Conservation (phyloP, 2,329 filamentous ascomycete species). For the Bipolaris victoriae region DNA sequence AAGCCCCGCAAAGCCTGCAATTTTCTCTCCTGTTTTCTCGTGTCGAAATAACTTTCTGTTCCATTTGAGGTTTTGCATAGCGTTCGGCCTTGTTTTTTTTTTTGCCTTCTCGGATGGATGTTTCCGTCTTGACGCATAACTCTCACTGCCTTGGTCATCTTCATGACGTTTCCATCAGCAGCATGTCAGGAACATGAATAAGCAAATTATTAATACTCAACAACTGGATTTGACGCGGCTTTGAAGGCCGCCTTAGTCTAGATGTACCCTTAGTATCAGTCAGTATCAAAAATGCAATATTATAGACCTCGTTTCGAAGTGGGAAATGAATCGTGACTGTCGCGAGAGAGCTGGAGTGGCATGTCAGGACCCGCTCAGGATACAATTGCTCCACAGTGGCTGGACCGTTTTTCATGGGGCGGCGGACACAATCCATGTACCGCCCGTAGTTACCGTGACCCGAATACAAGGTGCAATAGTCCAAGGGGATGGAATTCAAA, state of each 20-base stretch:
- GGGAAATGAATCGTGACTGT: not conserved
- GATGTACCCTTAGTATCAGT: slow-evolving; percentile 7
- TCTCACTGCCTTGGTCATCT: not conserved
- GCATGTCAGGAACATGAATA: slow-evolving; percentile 14
- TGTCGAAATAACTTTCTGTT: slow-evolving; percentile 10
- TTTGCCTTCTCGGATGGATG: slow-evolving; percentile 6
- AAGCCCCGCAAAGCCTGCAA: slow-evolving; percentile 1
- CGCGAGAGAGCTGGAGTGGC: not conserved
- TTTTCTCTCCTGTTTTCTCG: slow-evolving; percentile 5
- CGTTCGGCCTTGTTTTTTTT: slow-evolving; percentile 11
- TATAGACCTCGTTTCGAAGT: not conserved
- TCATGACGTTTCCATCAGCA: slow-evolving; percentile 10
- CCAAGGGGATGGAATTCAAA: not conserved
- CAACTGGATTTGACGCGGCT: slow-evolving; percentile 11
- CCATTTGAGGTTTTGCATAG: slow-evolving; percentile 30
- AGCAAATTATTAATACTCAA: slow-evolving; percentile 7
- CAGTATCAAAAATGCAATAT: not conserved
- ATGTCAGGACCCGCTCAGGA: not conserved
- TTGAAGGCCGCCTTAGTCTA: slow-evolving; percentile 4
- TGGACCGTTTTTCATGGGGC: not conserved
- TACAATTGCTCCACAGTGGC: not conserved
- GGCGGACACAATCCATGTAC: slow-evolving; percentile 1
- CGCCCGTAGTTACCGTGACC: slow-evolving; percentile 5
- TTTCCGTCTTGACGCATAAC: slow-evolving; percentile 5
- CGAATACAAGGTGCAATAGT: not conserved